A percentile compares a stretch with the other conserved stretches of the same genome.
Evolutionary conservation across 2,329 filamentous ascomycete species (phyloP).

Genomic region (Emergomyces pasteurianus): DNA sequence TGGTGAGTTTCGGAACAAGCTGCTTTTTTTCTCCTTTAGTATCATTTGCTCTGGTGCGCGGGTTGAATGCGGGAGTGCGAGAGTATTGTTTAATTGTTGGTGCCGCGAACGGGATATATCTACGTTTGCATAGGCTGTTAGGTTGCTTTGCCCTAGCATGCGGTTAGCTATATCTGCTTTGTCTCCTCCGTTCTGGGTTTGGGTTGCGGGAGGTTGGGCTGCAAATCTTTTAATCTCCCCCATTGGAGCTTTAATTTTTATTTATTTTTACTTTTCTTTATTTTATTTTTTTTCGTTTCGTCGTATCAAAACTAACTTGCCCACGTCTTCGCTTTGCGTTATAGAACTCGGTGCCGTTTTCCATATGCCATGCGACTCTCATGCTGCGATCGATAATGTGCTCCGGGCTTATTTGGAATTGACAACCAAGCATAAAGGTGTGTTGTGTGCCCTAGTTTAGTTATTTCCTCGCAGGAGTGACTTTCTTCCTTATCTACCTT

Average conservation of each 20-base stretch:
- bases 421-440: slow-evolving; percentile 59
- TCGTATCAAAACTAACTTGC: neutral
- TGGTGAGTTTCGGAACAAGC: slow-evolving; percentile 43
- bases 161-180: neutral
- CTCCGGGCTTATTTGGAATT: slow-evolving; percentile 75
- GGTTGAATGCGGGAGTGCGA: no score
- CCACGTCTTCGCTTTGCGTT: slow-evolving; percentile 3
- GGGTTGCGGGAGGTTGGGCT: neutral
- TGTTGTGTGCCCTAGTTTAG: slow-evolving; percentile 4
- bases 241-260: no score
- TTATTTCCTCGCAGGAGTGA: neutral
- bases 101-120: neutral
- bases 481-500: neutral
- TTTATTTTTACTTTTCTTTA: no score
- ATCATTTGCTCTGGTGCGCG: no score
- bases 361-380: slow-evolving; percentile 44
- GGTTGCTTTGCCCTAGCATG: neutral
- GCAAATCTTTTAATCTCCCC: no score
- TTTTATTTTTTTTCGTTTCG: no score
- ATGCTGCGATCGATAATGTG: slow-evolving; percentile 68
- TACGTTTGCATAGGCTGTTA: neutral
- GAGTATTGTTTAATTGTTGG: neutral
- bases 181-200: neutral
- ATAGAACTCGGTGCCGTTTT: slow-evolving; percentile 57
- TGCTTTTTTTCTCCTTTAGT: neutral